Conservation (phyloP, 1,284 basidiomycete genomes). For the Leccinum pachyderme region DNA sequence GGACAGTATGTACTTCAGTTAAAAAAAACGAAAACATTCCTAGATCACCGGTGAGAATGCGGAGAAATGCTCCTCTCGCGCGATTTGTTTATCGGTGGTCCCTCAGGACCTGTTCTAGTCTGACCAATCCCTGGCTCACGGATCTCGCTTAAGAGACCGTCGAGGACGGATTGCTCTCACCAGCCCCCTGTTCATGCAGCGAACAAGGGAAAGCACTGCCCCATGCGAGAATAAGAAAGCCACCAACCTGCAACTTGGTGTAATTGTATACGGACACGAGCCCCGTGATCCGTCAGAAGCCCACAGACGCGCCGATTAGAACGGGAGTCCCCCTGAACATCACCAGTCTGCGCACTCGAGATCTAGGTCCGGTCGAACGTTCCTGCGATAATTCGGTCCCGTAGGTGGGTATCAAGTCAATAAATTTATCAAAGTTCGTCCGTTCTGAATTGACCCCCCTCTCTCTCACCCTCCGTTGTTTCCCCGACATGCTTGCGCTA, state of each 20-base stretch:
- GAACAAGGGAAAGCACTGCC: conserved; percentile 6
- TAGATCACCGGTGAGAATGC: conserved; percentile 1
- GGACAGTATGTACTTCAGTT: neutral
- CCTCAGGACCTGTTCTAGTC: conserved; percentile 29
- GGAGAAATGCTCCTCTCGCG: neutral
- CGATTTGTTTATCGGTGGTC: conserved; percentile 19
- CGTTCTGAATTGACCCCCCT: neutral
- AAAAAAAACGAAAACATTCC: neutral
- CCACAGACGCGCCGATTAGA: neutral
- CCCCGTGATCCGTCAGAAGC: conserved; percentile 4
- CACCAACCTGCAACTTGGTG: neutral
- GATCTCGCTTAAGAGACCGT: neutral
- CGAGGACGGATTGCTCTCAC: conserved; percentile 22
- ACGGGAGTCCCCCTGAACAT: neutral
- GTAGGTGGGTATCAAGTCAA: conserved; percentile 2
- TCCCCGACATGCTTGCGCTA: neutral
- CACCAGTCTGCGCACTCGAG: neutral
- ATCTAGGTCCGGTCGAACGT: neutral
- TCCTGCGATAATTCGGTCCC: conserved; percentile 9
- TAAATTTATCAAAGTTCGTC: conserved; percentile 1
- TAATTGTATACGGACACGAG: neutral
- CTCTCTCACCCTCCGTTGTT: neutral
- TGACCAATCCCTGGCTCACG: conserved; percentile 31
- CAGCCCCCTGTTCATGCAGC: conserved; percentile 19
- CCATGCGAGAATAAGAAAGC: neutral